These are phyloP conservation scores for Polyporus tsugae DNA, from an alignment of 1,284 basidiomycete genomes.

Conservation along the genomic window DNA sequence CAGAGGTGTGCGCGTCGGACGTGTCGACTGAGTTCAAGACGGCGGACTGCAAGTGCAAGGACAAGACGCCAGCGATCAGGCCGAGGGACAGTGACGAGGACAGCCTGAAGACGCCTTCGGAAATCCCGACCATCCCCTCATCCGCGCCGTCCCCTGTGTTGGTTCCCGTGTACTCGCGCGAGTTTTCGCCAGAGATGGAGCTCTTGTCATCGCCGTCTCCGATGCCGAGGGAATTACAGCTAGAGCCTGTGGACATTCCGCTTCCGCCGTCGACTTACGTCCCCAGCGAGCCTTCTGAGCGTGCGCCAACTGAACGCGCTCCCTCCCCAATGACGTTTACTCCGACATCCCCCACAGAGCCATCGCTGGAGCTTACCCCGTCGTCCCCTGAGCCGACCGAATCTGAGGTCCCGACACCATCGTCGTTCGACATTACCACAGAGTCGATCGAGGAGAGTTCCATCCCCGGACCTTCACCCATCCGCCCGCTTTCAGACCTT, in stretches of 20 bases:
- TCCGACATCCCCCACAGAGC: slow-evolving; percentile 26
- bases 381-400: slow-evolving; percentile 9
- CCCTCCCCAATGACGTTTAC: slow-evolving; percentile 23
- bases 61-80: slow-evolving; percentile 15
- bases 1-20: slow-evolving; percentile 55
- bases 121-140: slow-evolving; percentile 42
- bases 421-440: slow-evolving; percentile 11
- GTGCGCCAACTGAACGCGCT: slow-evolving; percentile 21
- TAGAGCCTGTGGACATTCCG: slow-evolving; percentile 48
- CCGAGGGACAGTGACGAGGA: slow-evolving; percentile 32
- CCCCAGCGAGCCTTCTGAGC: slow-evolving; percentile 40
- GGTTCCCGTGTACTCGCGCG: slow-evolving; percentile 3
- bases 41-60: slow-evolving; percentile 42
- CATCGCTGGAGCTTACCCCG: slow-evolving; percentile 27
- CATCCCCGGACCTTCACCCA: slow-evolving; percentile 39
- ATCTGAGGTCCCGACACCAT: slow-evolving; percentile 24
- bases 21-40: slow-evolving; percentile 46
- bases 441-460: slow-evolving; percentile 39
- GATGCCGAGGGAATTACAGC: slow-evolving; percentile 26
- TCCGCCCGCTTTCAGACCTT: slow-evolving; percentile 35
- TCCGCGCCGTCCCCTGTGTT: slow-evolving; percentile 26
- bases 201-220: slow-evolving; percentile 1
- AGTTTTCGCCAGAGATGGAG: slow-evolving; percentile 7
- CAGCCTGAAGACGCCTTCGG: slow-evolving; percentile 37
- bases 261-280: slow-evolving; percentile 49